These are phyloP conservation scores for Verticillium nubilum DNA, from an alignment of 2,329 filamentous ascomycete genomes.

Conservation along the genomic window DNA sequence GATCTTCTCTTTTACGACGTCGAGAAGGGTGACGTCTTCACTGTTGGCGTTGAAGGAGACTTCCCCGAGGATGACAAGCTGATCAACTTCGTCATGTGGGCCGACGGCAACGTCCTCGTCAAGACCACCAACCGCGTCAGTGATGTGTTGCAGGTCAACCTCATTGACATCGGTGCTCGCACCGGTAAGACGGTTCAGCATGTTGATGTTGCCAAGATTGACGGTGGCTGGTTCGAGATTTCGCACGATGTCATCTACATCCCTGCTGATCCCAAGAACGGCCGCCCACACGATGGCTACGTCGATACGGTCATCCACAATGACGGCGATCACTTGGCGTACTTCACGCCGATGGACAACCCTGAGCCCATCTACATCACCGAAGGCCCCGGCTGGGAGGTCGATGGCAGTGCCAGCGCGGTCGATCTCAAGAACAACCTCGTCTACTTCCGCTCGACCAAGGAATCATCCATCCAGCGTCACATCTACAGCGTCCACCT, in stretches of 20 bases:
- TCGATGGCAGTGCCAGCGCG: constrained; percentile 76
- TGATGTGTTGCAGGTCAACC: constrained; percentile 79
- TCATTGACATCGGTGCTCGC: constrained; percentile 72
- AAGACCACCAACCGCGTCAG: constrained; percentile 93
- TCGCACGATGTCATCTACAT: constrained; percentile 81
- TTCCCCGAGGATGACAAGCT: constrained; percentile 79
- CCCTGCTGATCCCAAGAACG: constrained; percentile 73
- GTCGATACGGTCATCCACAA: constrained; percentile 86
- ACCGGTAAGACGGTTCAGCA: constrained; percentile 74
- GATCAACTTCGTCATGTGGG: constrained; percentile 92
- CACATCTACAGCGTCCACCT: constrained; percentile 89
- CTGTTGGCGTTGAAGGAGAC: constrained; percentile 68
- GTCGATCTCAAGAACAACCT: constrained; percentile 80
- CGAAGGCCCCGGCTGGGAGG: constrained; percentile 78
- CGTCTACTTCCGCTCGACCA: constrained; percentile 86
- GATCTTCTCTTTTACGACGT: constrained; percentile 87
- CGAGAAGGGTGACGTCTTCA: constrained; percentile 69
- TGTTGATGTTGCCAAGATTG: constrained; percentile 74
- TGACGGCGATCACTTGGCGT: constrained; percentile 84
- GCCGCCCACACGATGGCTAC: constrained; percentile 79
- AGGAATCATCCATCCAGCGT: constrained; percentile 81
- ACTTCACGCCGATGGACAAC: constrained; percentile 85
- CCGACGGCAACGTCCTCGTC: constrained; percentile 75
- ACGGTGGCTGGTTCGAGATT: constrained; percentile 97
- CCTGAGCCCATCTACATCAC: constrained; percentile 81